Conservation (phyloP, 2,329 filamentous ascomycete species). For the Fusarium annulatum region DNA sequence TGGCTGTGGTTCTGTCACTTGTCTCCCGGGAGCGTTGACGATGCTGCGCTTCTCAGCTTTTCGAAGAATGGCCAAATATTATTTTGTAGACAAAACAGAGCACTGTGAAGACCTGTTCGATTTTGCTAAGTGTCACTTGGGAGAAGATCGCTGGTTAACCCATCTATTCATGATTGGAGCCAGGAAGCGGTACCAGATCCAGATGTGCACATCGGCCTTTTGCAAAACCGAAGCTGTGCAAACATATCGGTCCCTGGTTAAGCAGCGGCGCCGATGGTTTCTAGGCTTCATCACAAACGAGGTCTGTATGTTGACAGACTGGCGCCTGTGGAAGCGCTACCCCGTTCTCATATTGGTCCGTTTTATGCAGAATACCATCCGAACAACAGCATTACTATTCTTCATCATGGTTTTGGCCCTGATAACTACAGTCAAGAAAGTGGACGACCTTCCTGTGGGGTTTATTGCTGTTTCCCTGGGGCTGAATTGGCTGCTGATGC, state of each 20-base stretch:
- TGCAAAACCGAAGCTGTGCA: slow-evolving; percentile 99
- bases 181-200: slow-evolving; percentile 92
- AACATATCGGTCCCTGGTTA: slow-evolving; percentile 84
- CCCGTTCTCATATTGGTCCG: slow-evolving; percentile 86
- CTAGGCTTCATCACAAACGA: slow-evolving; percentile 98
- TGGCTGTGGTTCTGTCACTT: slow-evolving; percentile 92
- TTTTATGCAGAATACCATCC: slow-evolving; percentile 96
- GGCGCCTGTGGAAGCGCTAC: slow-evolving; percentile 90
- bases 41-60: slow-evolving; percentile 97
- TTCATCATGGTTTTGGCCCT: slow-evolving; percentile 93
- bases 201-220: slow-evolving; percentile 97
- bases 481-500: slow-evolving; percentile 93
- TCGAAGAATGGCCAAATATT: slow-evolving; percentile 96
- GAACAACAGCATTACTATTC: slow-evolving; percentile 92
- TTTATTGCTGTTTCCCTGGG: slow-evolving; percentile 94
- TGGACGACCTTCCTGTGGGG: slow-evolving; percentile 85
- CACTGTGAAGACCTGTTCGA: slow-evolving; percentile 97
- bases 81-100: slow-evolving; percentile 96
- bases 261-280: slow-evolving; percentile 97
- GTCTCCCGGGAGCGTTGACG: slow-evolving; percentile 92
- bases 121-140: slow-evolving; percentile 93
- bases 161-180: slow-evolving; percentile 99
- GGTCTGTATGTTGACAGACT: slow-evolving; percentile 96
- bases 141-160: slow-evolving; percentile 96
- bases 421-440: slow-evolving; percentile 82